phyloP scores from a whole-genome alignment of 768 basidiomycete genomes.

The Pleurotus citrinopileatus region DNA sequence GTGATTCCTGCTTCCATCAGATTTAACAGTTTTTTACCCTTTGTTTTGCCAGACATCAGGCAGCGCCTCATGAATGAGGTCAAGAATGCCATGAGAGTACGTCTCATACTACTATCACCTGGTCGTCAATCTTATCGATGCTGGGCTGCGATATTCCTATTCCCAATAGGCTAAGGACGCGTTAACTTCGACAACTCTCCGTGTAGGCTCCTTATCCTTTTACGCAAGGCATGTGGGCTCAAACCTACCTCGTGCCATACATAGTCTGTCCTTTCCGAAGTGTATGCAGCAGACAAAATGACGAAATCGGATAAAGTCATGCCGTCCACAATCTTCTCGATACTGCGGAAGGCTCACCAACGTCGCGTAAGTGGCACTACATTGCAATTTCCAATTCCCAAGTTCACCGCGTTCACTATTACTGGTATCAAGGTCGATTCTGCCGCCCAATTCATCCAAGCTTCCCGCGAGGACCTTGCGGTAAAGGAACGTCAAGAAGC shows the following conservation, averaged over 20 bases:
- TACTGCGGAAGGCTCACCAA: constrained; percentile 56
- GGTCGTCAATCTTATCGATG: not conserved
- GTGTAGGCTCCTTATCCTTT: constrained; percentile 44
- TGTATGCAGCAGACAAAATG: constrained; percentile 65
- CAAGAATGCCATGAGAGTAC: constrained; percentile 72
- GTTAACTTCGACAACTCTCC: constrained; percentile 52
- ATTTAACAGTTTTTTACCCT: not conserved
- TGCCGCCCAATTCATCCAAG: constrained; percentile 50
- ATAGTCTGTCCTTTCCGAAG: constrained; percentile 68
- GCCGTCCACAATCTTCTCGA: constrained; percentile 45
- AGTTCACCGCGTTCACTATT: too few relatives aligned
- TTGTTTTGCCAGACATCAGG: constrained; percentile 59
- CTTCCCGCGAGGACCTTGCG: constrained; percentile 63
- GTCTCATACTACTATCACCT: constrained; percentile 1
- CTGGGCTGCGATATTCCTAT: constrained; percentile 4
- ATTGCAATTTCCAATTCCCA: not conserved
- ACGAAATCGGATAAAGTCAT: constrained; percentile 36
- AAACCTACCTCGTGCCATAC: not conserved
- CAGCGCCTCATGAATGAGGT: constrained; percentile 48
- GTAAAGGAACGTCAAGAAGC: constrained; percentile 59
- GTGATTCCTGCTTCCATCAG: not conserved
- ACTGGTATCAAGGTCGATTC: constrained; percentile 66
- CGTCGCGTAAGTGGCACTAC: constrained; percentile 49
- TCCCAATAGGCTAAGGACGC: constrained; percentile 49
- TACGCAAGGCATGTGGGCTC: not conserved